A percentile compares a stretch with the other conserved stretches of the same genome.
Conservation (phyloP, 2,329 filamentous ascomycete species). For the Fusarium nelsonii region DNA sequence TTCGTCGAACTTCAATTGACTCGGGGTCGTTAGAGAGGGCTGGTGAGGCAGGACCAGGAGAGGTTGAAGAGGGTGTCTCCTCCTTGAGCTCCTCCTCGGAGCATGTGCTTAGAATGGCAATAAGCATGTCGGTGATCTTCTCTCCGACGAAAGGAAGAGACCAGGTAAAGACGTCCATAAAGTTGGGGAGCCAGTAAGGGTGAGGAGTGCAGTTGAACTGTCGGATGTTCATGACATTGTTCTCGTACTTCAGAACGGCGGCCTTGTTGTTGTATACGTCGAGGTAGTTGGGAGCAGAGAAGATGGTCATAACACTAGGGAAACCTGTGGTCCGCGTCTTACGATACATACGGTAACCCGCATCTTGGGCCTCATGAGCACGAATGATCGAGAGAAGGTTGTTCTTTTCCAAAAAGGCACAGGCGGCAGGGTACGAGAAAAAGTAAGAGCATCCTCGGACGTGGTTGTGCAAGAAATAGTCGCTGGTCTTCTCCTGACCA, state of each 20-base stretch:
- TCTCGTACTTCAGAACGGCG: conserved; percentile 98
- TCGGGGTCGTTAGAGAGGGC: conserved; percentile 77
- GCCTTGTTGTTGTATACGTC: conserved; percentile 99
- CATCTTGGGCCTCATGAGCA: conserved; percentile 98
- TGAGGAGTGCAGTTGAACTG: conserved; percentile 99
- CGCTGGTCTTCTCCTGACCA: conserved; percentile 97
- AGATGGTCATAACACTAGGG: conserved; percentile 99
- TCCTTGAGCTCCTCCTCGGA: conserved; percentile 99
- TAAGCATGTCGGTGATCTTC: conserved; percentile 99
- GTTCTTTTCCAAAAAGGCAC: conserved; percentile 98
- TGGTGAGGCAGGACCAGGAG: conserved; percentile 79
- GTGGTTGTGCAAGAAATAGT: conserved; percentile 98
- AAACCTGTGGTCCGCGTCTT: conserved; percentile 98
- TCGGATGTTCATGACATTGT: conserved; percentile 99
- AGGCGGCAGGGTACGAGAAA: conserved; percentile 97
- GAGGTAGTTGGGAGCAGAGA: conserved; percentile 98
- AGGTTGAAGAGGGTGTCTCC: conserved; percentile 77
- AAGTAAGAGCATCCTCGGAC: conserved; percentile 99
- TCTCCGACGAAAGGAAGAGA: conserved; percentile 98
- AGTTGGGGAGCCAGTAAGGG: conserved; percentile 99
- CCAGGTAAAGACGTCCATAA: conserved; percentile 99
- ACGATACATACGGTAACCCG: conserved; percentile 98
- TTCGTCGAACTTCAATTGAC: conserved; percentile 91
- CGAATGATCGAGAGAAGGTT: conserved; percentile 97
- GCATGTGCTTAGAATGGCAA: conserved; percentile 97